phyloP scores from a whole-genome alignment of 2,329 filamentous ascomycete species.

The Neocucurbitaria cava region DNA sequence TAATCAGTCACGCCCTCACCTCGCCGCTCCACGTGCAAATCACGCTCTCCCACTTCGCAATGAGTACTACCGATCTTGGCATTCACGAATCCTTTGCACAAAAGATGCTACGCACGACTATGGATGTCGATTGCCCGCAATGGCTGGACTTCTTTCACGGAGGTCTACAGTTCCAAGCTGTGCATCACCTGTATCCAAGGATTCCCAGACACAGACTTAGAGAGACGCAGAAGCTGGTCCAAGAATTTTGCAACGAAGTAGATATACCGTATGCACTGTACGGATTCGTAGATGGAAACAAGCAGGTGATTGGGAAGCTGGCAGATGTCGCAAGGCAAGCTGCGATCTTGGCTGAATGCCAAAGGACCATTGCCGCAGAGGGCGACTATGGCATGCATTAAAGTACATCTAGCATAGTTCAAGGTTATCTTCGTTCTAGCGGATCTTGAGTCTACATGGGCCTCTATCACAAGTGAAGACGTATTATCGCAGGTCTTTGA shows the following conservation, averaged over 20 bases:
- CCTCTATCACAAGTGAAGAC: background rate
- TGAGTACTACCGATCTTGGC: constrained; percentile 71
- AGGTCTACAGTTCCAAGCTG: constrained; percentile 74
- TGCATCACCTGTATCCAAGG: constrained; percentile 74
- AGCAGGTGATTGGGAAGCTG: constrained; percentile 61
- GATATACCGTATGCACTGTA: constrained; percentile 68
- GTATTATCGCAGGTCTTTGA: background rate
- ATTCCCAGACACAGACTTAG: constrained; percentile 73
- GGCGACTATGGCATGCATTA: constrained; percentile 40
- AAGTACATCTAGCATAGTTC: constrained; percentile 1
- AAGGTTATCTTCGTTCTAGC: background rate
- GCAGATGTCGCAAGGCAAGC: constrained; percentile 68
- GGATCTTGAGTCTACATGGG: background rate
- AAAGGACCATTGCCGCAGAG: constrained; percentile 49
- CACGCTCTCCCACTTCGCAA: constrained; percentile 75
- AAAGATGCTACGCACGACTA: constrained; percentile 73
- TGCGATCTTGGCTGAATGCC: constrained; percentile 64
- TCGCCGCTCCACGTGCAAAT: constrained; percentile 76
- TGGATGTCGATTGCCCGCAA: constrained; percentile 75
- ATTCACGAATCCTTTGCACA: constrained; percentile 71
- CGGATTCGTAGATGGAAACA: constrained; percentile 69
- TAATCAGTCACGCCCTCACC: constrained; percentile 70
- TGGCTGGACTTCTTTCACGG: constrained; percentile 78
- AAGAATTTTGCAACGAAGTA: constrained; percentile 70
- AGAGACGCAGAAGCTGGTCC: constrained; percentile 64